Evolutionary conservation across 345 rosid species (phyloP), one percentile per base, ranked within the genome.

Genomic region (Pistacia atlantica): DNA sequence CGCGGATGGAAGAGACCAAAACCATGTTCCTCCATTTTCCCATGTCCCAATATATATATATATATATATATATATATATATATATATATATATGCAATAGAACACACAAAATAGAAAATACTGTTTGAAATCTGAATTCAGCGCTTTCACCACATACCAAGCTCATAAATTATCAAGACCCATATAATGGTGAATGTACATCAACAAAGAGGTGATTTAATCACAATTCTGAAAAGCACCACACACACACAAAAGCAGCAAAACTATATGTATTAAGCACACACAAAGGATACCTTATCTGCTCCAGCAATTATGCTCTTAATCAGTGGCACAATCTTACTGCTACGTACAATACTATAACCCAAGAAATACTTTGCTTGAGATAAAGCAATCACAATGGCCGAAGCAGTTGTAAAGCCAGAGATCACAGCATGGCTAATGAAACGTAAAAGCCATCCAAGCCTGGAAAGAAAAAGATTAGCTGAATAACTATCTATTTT

Each of bases 371-470:
- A 97, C 84, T 97, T 97, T n/a, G 85, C 87, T 84, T 97, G 98
- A 69, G 99, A 94, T 69, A 97, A 82, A 22, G 88, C 99, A 86
- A 94, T 97, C 73, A 94, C 98, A 80, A 97, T 87, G 79, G 99
- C 99, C 1, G 99, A 97, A 79, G 98, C 93, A 35, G 86, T 84
- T 64, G 98, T 97, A 84, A 97, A 97, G 79, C 98, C 99, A 84
- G 99, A 97, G 77, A 94, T 97, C 77, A 97, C 99, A 56, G 99
- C 92, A 84, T 92, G 99, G 81, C 99, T 94, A 80, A 97, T 92
- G 89, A 97, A 97, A 73, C 99, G 98, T 76, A 97, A 89, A 75
- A 97, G 88, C 99, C 99, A 97, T 71, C 99, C 99, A 82, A 97
- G 98, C 90, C 99, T 97, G 80, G 33, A 72, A 77, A 79, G 55